Percentiles rank a stretch among this genome's conserved stretches.
These are phyloP conservation scores for Stevia rebaudiana DNA, from an alignment of 140 eudicot species.

Conservation along the genomic window DNA sequence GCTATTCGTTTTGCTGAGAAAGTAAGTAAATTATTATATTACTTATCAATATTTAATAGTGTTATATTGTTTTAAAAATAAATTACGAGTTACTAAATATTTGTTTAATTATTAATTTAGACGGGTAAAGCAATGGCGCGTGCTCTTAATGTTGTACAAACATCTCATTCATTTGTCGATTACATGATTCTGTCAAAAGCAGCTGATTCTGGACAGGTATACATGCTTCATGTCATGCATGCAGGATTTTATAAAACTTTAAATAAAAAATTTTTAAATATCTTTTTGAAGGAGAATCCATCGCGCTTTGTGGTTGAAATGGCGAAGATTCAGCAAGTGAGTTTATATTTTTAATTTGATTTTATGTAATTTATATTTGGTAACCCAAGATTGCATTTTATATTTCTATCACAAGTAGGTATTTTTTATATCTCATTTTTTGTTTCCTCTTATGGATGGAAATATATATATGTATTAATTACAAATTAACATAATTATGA, in stretches of 20 bases:
- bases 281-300: slow-evolving; percentile 66
- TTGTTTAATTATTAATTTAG: slow-evolving; percentile 35
- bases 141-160: slow-evolving; percentile 82
- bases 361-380: slow-evolving; percentile 11
- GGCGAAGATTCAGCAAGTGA: slow-evolving; percentile 70
- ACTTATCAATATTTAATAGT: background rate
- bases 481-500: background rate
- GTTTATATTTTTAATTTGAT: slow-evolving; percentile 25
- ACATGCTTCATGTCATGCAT: background rate
- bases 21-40: slow-evolving; percentile 43
- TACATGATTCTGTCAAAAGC: slow-evolving; percentile 79
- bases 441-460: background rate
- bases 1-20: slow-evolving; percentile 61
- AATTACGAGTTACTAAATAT: background rate
- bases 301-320: slow-evolving; percentile 76
- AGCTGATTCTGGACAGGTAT: slow-evolving; percentile 70
- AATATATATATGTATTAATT: background rate
- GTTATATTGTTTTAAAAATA: background rate
- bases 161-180: slow-evolving; percentile 78
- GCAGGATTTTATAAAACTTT: slow-evolving; percentile 10
- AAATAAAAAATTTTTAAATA: background rate
- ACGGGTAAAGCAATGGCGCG: slow-evolving; percentile 65
- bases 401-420: background rate
- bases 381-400: background rate
- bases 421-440: slow-evolving; percentile 8